phyloP scores from a whole-genome alignment of 768 basidiomycete genomes.

The Xerocomellus dryophilus region DNA sequence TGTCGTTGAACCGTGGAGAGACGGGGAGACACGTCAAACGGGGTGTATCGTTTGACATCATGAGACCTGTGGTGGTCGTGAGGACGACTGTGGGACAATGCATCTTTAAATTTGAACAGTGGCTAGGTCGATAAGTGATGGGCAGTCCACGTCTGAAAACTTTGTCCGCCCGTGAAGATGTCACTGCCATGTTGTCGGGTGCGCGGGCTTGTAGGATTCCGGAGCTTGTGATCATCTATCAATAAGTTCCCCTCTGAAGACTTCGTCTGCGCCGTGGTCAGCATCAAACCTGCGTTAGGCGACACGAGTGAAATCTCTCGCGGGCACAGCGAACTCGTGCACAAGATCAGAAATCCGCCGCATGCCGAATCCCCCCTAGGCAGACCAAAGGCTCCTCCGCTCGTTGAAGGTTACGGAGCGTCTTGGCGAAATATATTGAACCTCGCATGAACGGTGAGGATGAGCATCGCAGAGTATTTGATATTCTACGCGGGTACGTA shows the following conservation, averaged over 20 bases:
- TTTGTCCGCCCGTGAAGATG: neutral
- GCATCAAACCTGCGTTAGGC: neutral
- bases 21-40: no score
- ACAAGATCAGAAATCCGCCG: neutral
- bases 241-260: neutral
- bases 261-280: neutral
- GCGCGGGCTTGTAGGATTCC: no score
- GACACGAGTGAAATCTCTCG: neutral
- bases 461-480: neutral
- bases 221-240: neutral
- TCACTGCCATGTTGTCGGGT: no score
- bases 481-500: constrained; percentile 5
- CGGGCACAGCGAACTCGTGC: neutral
- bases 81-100: no score
- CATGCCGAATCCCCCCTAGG: no score
- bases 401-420: no score
- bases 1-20: no score
- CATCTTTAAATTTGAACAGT: no score
- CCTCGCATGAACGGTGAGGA: neutral
- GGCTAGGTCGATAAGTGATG: constrained; percentile 6
- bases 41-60: no score
- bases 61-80: no score
- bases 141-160: neutral
- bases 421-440: neutral
- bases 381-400: no score